Conservation (phyloP, 164 flowering plant species). For the Buxus sempervirens region DNA sequence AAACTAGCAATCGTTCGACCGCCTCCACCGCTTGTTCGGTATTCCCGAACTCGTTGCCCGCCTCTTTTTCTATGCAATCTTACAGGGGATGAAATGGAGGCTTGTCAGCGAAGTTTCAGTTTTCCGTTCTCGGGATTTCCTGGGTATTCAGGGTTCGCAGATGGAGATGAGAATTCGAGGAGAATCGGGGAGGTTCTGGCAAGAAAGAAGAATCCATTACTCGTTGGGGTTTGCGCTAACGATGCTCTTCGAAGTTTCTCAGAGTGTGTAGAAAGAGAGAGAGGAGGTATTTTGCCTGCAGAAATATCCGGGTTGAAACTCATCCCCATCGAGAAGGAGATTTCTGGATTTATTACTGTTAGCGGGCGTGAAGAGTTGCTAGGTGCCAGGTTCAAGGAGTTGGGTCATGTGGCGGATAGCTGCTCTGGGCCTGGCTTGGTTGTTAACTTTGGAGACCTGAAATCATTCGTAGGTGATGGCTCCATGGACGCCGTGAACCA, state of each 20-base stretch:
- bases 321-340: slow-evolving; percentile 42
- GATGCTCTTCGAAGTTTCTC: slow-evolving; percentile 50
- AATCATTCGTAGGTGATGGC: slow-evolving; percentile 31
- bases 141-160: slow-evolving; percentile 15
- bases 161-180: slow-evolving; percentile 42
- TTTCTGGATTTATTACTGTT: slow-evolving; percentile 27
- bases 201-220: slow-evolving; percentile 62
- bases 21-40: slow-evolving; percentile 36
- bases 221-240: slow-evolving; percentile 60
- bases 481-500: slow-evolving; percentile 23
- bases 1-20: slow-evolving; percentile 78
- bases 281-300: slow-evolving; percentile 30
- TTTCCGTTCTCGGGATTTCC: slow-evolving; percentile 43
- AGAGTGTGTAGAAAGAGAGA: slow-evolving; percentile 36
- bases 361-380: slow-evolving; percentile 25
- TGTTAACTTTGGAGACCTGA: slow-evolving; percentile 70
- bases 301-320: slow-evolving; percentile 46
- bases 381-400: slow-evolving; percentile 40
- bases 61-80: slow-evolving; percentile 67
- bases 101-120: slow-evolving; percentile 28
- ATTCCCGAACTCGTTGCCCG: slow-evolving; percentile 37
- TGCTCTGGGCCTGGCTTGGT: slow-evolving; percentile 47
- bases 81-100: slow-evolving; percentile 19
- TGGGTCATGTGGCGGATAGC: slow-evolving; percentile 27
- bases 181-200: slow-evolving; percentile 61